phyloP scores from a whole-genome alignment of 441 rosid species.

The Viola pubescens region DNA sequence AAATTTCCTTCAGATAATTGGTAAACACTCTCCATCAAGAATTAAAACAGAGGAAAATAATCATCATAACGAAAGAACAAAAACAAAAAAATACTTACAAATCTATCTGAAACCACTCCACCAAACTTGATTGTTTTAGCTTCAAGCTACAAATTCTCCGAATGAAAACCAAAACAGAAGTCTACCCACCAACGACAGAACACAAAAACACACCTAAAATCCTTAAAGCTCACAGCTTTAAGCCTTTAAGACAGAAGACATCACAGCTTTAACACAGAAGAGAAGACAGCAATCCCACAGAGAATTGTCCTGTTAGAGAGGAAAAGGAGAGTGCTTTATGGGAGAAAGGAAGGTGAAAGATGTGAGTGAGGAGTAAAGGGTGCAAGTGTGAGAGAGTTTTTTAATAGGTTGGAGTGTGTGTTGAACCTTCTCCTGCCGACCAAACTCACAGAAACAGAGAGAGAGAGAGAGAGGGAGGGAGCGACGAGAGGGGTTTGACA shows the following conservation, averaged over 20 bases:
- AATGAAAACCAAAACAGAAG: neutral
- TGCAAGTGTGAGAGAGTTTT: neutral
- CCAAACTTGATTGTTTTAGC: neutral
- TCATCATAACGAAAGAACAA: neutral
- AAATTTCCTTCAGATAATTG: too few relatives aligned
- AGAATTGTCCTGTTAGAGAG: neutral
- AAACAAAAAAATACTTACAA: neutral
- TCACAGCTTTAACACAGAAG: neutral
- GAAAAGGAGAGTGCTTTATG: neutral
- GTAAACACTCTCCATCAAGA: too few relatives aligned
- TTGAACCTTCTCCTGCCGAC: conserved; percentile 24
- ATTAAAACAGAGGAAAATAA: too few relatives aligned
- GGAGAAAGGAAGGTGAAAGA: neutral
- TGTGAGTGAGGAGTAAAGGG: neutral
- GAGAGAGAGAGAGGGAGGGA: too few relatives aligned
- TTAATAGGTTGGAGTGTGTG: conserved; percentile 1
- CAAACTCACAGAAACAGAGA: conserved; percentile 15
- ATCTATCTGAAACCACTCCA: neutral
- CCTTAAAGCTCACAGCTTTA: too few relatives aligned
- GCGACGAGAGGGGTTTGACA: conserved; percentile 17
- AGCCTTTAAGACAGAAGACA: neutral
- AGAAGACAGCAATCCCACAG: neutral
- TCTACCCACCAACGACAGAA: neutral
- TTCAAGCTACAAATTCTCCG: neutral
- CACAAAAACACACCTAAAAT: neutral